Base-by-base conservation (phyloP, 1,284 basidiomycete species). In the Mycena sp. region DNA sequence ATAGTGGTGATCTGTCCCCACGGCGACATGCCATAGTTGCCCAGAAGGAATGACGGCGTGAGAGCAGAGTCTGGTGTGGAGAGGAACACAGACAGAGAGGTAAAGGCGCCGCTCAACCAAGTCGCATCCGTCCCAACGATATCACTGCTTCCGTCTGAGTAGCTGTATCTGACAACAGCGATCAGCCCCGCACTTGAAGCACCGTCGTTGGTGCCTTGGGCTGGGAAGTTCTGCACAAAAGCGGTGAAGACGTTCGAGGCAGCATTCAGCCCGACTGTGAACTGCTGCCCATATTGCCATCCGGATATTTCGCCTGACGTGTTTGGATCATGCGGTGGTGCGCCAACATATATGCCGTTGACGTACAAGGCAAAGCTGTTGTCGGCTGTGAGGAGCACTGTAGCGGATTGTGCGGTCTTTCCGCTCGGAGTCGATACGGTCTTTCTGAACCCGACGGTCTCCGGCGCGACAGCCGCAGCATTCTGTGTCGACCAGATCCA, bases 391-490 rank as follows among this genome's bases (percentile, higher is more conserved):
- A 58, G 7, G 14, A 58, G 23, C 6, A 63, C 30, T 1, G 44
- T 32, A 6, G 55, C 61, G 2, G 55, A 53, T 12, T 52, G 29
- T 1, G 61, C 61, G 16, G 38, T 40, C 30, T 58, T 68, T 56
- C 67, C 65, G 6, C 48, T n/a, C 6, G 58, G 62, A 4, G 59
- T 62, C 9, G 46, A 23, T 30, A 68, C 48, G 7, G 67, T 69
- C 6, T 57, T 60, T 19, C 69, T 68, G 51, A 69, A 70, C 23
- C 61, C 61, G 7, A 58, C 50, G 4, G 56, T 49, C 0, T 55
- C 61, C 6, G 56, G 7, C 6, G 46, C 46, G 29, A 6, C n/a
- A 6, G 25, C 25, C 7, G 29, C 23, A 7, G 46, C 46, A 14
- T 17, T 49, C 9, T 6, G 25, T 26, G 46, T 49, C 10, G 32